Percentiles rank a stretch among this genome's conserved stretches.
These are phyloP conservation scores for Colletotrichum lupini DNA, from an alignment of 2,329 filamentous ascomycete species.

Conservation along the genomic window DNA sequence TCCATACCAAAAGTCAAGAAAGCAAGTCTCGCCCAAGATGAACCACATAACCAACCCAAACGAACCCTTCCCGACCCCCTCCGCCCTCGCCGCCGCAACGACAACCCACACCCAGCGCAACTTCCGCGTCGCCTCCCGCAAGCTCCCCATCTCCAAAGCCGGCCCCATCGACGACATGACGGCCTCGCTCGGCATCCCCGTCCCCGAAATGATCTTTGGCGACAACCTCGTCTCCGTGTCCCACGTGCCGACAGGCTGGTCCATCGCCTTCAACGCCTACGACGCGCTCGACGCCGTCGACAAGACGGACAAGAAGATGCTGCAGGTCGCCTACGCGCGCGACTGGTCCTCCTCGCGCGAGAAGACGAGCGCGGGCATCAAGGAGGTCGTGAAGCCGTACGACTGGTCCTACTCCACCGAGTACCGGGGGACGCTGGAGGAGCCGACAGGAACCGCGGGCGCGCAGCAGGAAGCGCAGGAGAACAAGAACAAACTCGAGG, in stretches of 20 bases:
- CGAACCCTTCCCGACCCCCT: conserved; percentile 66
- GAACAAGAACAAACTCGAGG: background rate
- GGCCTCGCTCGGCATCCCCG: conserved; percentile 81
- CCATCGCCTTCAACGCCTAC: conserved; percentile 82
- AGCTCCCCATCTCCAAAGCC: conserved; percentile 94
- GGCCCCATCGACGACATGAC: conserved; percentile 90
- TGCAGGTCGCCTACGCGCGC: conserved; percentile 91
- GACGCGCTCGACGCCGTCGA: conserved; percentile 92
- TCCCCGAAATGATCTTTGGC: conserved; percentile 99
- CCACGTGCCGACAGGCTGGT: conserved; percentile 81
- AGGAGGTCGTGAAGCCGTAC: conserved; percentile 93
- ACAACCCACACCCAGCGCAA: conserved; percentile 67
- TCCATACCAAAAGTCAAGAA: no score
- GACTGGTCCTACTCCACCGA: conserved; percentile 98
- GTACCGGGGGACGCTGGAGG: conserved; percentile 78
- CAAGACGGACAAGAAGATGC: conserved; percentile 91
- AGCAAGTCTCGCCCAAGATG: conserved; percentile 40
- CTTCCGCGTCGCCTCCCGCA: conserved; percentile 84
- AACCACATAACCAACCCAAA: conserved; percentile 55
- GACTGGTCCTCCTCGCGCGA: conserved; percentile 80
- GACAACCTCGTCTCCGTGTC: conserved; percentile 86
- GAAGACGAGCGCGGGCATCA: conserved; percentile 86
- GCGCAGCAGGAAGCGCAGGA: conserved; percentile 8
- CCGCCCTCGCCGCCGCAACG: conserved; percentile 64
- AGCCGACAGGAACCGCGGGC: background rate